Base-by-base conservation (phyloP, 1,284 basidiomycete genomes). In the Inonotus hispidus region DNA sequence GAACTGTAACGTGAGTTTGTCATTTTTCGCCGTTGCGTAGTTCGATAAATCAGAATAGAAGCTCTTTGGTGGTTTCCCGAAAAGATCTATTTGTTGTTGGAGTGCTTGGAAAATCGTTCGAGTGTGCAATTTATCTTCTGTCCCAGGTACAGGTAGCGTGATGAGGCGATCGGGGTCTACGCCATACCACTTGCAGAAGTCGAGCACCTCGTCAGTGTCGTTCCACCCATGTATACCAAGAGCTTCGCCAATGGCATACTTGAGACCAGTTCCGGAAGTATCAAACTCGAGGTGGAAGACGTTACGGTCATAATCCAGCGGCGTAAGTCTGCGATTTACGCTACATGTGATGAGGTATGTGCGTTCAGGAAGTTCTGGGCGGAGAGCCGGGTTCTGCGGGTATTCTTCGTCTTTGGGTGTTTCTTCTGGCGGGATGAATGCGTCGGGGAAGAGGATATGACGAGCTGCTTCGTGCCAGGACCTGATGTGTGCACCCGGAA, bases 231-330 rank as follows among this genome's bases (percentile, higher is more conserved):
- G 94, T 53, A 99, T 82, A 59, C 96, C 96, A 46, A 99, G 85
- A 19, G 97, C 97, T 77, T 99, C 96, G 63, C 96, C 96, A 61
- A 99, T 93, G 52, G 85, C 88, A 75, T 99, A 99, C 75, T 90
- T 94, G 67, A 99, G 83, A 8, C 93, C 95, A 16, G 97, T 99
- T 47, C 93, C 92, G 54, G 83, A 77, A 10, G 93, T 95, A 73
- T 95, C 87, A 72, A 99, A 94, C 79, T 98, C 96, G 72, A 99
- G 84, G 77, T 99, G 96, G 83, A 99, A 99, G 61, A 99, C 94
- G 74, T 99, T 98, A 66, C 97, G 92, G 76, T 98, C 93, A 75
- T 99, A 99, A 66, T 96, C 93, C 67, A 84, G 74, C 39, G 97
- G 97, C 0, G 96, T 99, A 58, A 99, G 84, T 37, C 96, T 92